Base-by-base conservation (phyloP, 116 monocot species). In the Phalaenopsis hybrid region DNA sequence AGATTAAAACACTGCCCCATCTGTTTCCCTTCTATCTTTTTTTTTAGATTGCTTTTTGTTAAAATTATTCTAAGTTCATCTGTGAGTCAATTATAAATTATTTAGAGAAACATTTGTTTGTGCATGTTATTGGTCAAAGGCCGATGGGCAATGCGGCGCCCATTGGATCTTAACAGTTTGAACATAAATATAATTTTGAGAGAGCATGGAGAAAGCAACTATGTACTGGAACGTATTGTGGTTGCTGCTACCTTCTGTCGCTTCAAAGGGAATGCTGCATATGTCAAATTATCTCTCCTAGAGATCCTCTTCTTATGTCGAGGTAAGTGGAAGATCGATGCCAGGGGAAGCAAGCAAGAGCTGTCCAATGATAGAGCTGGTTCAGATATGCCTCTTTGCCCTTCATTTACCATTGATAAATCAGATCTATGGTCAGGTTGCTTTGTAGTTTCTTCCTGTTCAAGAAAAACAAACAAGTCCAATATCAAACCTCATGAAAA, bases 321-420 rank as follows among this genome's bases (percentile, higher is more conserved):
- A 28, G 70, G 86, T 44, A 90, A 78, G 31, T 44, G 69, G 59
- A 88, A 76, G 48, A 91, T 80, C 44, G 83, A 88, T 78, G 92
- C 86, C 58, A 89, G 81, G 18, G 89, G 88, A 44, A 88, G 61
- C 25, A 86, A 80, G 78, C 44, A 84, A 80, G 86, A 81, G 21
- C 67, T 65, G 41, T 88, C 88, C 68, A 85, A 57, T 61, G 70
- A 75, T 45, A 75, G 37, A 44, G 83, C 63, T 44, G 76, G 72
- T 76, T 63, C 57, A 50, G 68, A 79, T n/a, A 6, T 68, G 63
- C 44, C 48, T 79, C 75, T 57, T 15, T 50, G 23, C 2, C 37
- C 20, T 46, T 75, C n/a, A n/a, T 78, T 34, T 20, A 79, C 50
- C 34, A 57, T 43, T 25, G 57, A 83, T 85, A 49, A 11, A 44